Percentiles rank a stretch among this genome's conserved stretches.
phyloP scores from a whole-genome alignment of 1,284 basidiomycete species.

The Coniferiporia weirii region DNA sequence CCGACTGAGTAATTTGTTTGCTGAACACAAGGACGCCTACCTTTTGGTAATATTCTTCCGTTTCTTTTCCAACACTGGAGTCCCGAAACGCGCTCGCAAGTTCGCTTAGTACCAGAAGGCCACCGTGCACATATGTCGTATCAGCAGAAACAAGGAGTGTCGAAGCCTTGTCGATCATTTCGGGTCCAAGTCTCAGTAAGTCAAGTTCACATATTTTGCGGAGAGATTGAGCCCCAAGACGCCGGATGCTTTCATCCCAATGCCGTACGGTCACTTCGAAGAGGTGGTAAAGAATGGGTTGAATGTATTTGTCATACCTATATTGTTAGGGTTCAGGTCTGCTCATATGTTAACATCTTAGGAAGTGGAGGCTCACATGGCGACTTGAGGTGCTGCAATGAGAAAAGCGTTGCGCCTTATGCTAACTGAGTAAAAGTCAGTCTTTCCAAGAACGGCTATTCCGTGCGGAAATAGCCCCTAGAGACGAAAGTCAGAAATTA shows the following conservation, averaged over 20 bases:
- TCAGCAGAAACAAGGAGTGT: constrained; percentile 65
- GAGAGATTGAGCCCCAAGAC: constrained; percentile 76
- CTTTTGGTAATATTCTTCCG: constrained; percentile 33
- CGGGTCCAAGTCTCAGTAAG: constrained; percentile 46
- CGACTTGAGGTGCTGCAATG: constrained; percentile 79
- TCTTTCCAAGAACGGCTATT: constrained; percentile 86
- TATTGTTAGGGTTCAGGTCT: constrained; percentile 2
- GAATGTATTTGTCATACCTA: constrained; percentile 69
- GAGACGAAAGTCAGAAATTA: constrained; percentile 20
- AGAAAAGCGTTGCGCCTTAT: constrained; percentile 82
- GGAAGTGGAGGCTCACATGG: constrained; percentile 51
- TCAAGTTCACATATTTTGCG: constrained; percentile 63
- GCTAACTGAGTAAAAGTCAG: constrained; percentile 94
- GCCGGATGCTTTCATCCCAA: constrained; percentile 85
- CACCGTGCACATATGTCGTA: constrained; percentile 73
- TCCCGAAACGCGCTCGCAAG: constrained; percentile 52
- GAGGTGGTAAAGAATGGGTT: constrained; percentile 70
- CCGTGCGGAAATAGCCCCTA: constrained; percentile 89
- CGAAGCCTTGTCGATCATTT: constrained; percentile 56
- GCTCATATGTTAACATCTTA: constrained; percentile 1
- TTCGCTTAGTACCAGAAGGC: constrained; percentile 69
- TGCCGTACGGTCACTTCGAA: constrained; percentile 75
- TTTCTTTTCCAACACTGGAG: constrained; percentile 25
- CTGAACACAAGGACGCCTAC: constrained; percentile 25
- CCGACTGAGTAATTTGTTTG: constrained; percentile 13